These are phyloP conservation scores for Paraconiothyrium sp. DNA, from an alignment of 2,329 filamentous ascomycete species.

Conservation along the genomic window DNA sequence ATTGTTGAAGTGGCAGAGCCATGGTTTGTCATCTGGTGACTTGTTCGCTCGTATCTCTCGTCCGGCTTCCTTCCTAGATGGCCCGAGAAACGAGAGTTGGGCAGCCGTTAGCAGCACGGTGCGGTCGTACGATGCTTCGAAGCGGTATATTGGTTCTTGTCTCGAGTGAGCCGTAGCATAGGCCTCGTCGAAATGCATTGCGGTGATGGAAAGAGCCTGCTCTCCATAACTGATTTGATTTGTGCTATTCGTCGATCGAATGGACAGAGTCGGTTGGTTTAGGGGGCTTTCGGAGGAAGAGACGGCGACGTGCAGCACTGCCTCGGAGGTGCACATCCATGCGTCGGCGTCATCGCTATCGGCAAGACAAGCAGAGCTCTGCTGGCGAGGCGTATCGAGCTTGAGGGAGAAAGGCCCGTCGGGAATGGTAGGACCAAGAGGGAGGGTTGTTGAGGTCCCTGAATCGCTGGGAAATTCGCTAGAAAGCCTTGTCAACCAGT, in stretches of 20 bases:
- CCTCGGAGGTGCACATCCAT: conserved; percentile 36
- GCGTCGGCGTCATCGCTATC: conserved; percentile 34
- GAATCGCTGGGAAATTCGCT: conserved; percentile 9
- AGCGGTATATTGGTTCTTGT: conserved; percentile 28
- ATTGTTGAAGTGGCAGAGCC: conserved; percentile 41
- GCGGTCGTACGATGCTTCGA: conserved; percentile 36
- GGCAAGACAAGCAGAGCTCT: conserved; percentile 39
- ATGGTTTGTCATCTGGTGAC: conserved; percentile 28
- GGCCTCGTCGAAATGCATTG: conserved; percentile 21
- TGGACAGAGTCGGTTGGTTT: conserved; percentile 29
- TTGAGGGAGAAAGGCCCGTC: conserved; percentile 33
- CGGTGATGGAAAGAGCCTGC: conserved; percentile 26
- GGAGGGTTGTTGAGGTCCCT: background rate
- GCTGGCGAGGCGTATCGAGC: conserved; percentile 30
- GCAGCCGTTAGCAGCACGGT: conserved; percentile 30
- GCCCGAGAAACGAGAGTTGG: conserved; percentile 21
- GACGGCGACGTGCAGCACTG: conserved; percentile 31
- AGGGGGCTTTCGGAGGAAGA: conserved; percentile 22
- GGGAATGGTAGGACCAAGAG: conserved; percentile 13
- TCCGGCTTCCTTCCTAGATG: background rate
- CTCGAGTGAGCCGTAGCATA: conserved; percentile 1
- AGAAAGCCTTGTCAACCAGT: background rate
- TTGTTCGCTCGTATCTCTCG: conserved; percentile 17
- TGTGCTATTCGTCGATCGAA: background rate
- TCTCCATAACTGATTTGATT: conserved; percentile 31